phyloP scores from a whole-genome alignment of 108 stramenopile genomes.

The Fragilariopsis cylindrus region DNA sequence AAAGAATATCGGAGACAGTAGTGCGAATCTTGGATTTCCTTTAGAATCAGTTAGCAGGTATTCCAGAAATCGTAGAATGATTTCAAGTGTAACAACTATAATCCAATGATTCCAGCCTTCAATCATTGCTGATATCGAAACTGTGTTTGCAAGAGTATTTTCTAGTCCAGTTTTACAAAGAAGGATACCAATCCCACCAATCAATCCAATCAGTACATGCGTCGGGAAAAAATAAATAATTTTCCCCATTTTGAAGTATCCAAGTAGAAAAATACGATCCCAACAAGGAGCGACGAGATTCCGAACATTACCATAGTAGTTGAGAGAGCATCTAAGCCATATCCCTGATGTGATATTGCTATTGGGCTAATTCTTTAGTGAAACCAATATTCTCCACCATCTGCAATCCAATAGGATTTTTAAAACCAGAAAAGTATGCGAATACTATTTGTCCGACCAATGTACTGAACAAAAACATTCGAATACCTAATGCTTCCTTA shows the following conservation, averaged over 20 bases:
- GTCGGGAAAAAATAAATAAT: slow-evolving; percentile 81
- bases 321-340: slow-evolving; percentile 64
- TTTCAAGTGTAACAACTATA: slow-evolving; percentile 59
- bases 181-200: slow-evolving; percentile 83
- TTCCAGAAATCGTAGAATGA: slow-evolving; percentile 51
- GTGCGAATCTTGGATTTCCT: slow-evolving; percentile 57
- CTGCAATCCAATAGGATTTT: slow-evolving; percentile 67
- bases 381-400: slow-evolving; percentile 91
- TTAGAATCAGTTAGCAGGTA: slow-evolving; percentile 32
- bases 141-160: slow-evolving; percentile 52
- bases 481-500: slow-evolving; percentile 78
- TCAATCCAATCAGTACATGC: slow-evolving; percentile 83
- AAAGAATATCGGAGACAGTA: slow-evolving; percentile 81
- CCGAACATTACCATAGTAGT: slow-evolving; percentile 73
- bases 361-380: slow-evolving; percentile 61
- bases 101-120: slow-evolving; percentile 41
- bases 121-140: slow-evolving; percentile 30
- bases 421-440: slow-evolving; percentile 62
- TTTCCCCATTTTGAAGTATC: slow-evolving; percentile 63
- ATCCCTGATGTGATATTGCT: slow-evolving; percentile 56
- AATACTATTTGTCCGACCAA: slow-evolving; percentile 63
- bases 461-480: slow-evolving; percentile 80
- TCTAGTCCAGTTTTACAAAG: slow-evolving; percentile 74
- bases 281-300: slow-evolving; percentile 68
- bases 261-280: slow-evolving; percentile 67